Percentiles rank a stretch among this genome's conserved stretches.
These are phyloP conservation scores for Achlya hypogyna DNA, from an alignment of 352 stramenopile species.

Conservation along the genomic window DNA sequence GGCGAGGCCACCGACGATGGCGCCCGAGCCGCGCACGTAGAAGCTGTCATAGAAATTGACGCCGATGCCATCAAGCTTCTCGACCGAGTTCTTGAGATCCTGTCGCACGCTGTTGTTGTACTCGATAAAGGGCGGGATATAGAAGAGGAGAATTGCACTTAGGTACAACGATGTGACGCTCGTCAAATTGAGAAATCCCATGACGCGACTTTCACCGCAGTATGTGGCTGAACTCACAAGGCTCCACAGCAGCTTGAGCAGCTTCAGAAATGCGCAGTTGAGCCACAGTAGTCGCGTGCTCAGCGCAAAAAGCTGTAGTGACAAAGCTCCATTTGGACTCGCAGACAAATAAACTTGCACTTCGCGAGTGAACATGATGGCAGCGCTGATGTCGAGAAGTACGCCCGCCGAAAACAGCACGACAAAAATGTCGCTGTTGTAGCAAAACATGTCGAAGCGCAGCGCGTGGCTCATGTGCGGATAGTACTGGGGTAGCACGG, in stretches of 20 bases:
- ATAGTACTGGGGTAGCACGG: conserved; percentile 7
- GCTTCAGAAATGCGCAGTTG: background rate
- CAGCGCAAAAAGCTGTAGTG: background rate
- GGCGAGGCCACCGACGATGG: background rate
- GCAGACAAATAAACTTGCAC: background rate
- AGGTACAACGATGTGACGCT: conserved; percentile 5
- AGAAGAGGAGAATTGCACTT: background rate
- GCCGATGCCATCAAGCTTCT: background rate
- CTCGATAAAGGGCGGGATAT: conserved; percentile 1
- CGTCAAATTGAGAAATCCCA: conserved; percentile 3
- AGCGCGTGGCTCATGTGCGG: conserved; percentile 10
- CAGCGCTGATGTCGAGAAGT: background rate
- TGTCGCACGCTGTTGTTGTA: background rate
- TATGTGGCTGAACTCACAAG: background rate
- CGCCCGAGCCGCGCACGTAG: background rate
- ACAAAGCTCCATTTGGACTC: background rate
- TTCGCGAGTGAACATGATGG: background rate
- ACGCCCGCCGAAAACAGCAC: background rate
- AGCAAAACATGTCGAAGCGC: conserved; percentile 16
- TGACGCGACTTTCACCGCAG: background rate
- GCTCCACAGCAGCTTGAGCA: background rate
- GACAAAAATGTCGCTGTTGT: conserved; percentile 17
- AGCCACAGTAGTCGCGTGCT: conserved; percentile 9
- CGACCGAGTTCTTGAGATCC: background rate
- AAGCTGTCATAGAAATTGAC: conserved; percentile 6